Evolutionary conservation across 768 basidiomycete species (phyloP).

Genomic region (Agaricus sinodeliciosus): DNA sequence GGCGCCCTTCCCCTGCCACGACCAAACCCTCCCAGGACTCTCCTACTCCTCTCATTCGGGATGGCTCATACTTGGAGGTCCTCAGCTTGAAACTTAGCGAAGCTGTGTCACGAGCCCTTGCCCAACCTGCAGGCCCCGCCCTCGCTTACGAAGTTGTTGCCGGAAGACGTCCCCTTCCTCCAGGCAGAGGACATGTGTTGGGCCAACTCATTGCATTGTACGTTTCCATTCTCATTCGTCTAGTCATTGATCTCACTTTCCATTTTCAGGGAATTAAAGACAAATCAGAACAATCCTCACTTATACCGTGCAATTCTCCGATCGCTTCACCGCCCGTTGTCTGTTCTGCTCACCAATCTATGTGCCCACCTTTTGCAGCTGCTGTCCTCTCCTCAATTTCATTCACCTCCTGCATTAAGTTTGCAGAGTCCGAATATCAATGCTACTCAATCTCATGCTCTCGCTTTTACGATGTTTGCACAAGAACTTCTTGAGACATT

Average conservation of each 20-base stretch:
- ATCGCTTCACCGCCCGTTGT: conserved; percentile 68
- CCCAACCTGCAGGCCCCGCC: conserved; percentile 54
- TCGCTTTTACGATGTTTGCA: conserved; percentile 62
- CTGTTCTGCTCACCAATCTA: conserved; percentile 65
- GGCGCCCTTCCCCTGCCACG: conserved; percentile 45
- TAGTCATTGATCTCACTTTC: conserved; percentile 9
- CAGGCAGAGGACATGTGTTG: conserved; percentile 61
- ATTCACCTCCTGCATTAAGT: conserved; percentile 41
- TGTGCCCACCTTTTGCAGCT: conserved; percentile 63
- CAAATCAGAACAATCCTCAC: conserved; percentile 55
- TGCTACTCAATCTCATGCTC: conserved; percentile 63
- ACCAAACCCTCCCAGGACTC: conserved; percentile 25
- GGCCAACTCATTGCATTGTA: conserved; percentile 68
- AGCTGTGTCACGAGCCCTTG: conserved; percentile 70
- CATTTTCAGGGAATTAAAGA: conserved; percentile 56
- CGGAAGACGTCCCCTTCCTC: conserved; percentile 69
- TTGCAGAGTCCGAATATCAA: conserved; percentile 48
- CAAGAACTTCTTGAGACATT: conserved; percentile 70
- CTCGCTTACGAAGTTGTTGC: conserved; percentile 44
- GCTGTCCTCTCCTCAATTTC: conserved; percentile 58
- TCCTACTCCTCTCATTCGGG: conserved; percentile 52
- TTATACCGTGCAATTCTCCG: conserved; percentile 66
- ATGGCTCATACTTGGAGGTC: conserved; percentile 75
- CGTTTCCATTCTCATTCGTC: conserved; percentile 22
- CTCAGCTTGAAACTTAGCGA: conserved; percentile 75